These are phyloP conservation scores for Trametes versicolor DNA, from an alignment of 1,284 basidiomycete species.

Conservation along the genomic window DNA sequence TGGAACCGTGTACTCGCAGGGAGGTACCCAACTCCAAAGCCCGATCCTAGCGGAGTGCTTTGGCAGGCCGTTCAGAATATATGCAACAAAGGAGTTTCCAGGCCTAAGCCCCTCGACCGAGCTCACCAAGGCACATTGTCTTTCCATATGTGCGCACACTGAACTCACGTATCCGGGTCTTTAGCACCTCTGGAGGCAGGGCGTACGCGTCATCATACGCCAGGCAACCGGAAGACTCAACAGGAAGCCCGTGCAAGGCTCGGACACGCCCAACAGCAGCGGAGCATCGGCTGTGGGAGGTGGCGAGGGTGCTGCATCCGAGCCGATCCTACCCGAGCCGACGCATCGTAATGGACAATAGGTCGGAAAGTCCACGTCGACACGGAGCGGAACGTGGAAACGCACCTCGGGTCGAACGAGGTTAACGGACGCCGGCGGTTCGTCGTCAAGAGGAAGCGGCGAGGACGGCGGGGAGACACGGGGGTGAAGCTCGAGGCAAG, in stretches of 20 bases:
- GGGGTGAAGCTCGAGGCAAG: neutral
- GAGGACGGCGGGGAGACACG: neutral
- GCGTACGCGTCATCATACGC: neutral
- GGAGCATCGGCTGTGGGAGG: neutral
- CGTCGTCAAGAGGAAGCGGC: neutral
- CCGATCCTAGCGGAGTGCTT: conserved; percentile 76
- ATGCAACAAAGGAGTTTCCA: conserved; percentile 84
- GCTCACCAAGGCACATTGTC: conserved; percentile 68
- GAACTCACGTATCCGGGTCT: neutral
- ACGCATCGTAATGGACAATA: too few relatives aligned
- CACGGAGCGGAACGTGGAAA: neutral
- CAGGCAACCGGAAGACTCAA: neutral
- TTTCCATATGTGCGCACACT: neutral
- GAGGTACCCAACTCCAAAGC: conserved; percentile 40
- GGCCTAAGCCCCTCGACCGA: conserved; percentile 77
- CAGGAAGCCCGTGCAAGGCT: neutral
- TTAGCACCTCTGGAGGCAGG: neutral
- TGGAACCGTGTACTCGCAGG: conserved; percentile 39
- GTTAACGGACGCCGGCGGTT: neutral
- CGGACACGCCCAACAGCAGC: neutral
- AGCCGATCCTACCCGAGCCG: neutral
- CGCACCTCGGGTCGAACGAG: neutral
- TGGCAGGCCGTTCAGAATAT: conserved; percentile 74
- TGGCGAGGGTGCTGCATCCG: neutral
- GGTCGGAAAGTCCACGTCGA: too few relatives aligned